Evolutionary conservation across 352 stramenopile species (phyloP).

Genomic region (Pythium sp.): DNA sequence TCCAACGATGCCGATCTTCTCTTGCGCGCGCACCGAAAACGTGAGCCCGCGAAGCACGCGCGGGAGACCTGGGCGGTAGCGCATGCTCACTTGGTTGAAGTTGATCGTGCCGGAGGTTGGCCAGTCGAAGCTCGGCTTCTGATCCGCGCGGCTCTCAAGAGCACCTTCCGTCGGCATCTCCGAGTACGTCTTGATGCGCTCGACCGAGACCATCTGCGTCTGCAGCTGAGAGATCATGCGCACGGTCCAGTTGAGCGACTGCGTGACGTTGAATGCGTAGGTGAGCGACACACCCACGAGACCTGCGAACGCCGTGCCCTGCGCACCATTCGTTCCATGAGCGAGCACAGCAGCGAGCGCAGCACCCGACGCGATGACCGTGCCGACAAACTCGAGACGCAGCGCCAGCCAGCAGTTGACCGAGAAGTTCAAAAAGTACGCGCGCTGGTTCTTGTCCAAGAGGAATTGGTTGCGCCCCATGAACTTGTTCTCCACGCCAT

Average conservation of each 20-base stretch:
- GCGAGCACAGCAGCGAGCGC: slow-evolving; percentile 48
- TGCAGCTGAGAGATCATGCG: slow-evolving; percentile 70
- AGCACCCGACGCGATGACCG: slow-evolving; percentile 51
- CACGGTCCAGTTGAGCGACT: slow-evolving; percentile 76
- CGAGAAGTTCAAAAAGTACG: slow-evolving; percentile 66
- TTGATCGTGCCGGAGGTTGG: slow-evolving; percentile 73
- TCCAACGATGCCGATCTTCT: slow-evolving; percentile 87
- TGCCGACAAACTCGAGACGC: slow-evolving; percentile 67
- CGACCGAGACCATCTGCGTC: slow-evolving; percentile 71
- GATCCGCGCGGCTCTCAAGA: slow-evolving; percentile 25
- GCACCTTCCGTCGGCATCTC: slow-evolving; percentile 49
- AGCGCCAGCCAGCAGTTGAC: slow-evolving; percentile 77
- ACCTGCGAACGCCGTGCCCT: slow-evolving; percentile 46
- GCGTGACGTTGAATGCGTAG: slow-evolving; percentile 71
- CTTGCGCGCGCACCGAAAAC: slow-evolving; percentile 69
- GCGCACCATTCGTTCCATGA: slow-evolving; percentile 36
- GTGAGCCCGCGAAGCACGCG: slow-evolving; percentile 68
- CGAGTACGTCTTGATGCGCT: slow-evolving; percentile 71
- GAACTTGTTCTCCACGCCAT: slow-evolving; percentile 51
- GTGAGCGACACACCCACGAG: slow-evolving; percentile 65
- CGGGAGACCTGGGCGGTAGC: slow-evolving; percentile 82
- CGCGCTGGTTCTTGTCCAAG: slow-evolving; percentile 64
- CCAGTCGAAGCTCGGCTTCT: slow-evolving; percentile 56
- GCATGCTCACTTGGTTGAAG: slow-evolving; percentile 86
- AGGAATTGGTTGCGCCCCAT: slow-evolving; percentile 44